phyloP scores from a whole-genome alignment of 2,329 filamentous ascomycete species.

The Didymella pinodella region DNA sequence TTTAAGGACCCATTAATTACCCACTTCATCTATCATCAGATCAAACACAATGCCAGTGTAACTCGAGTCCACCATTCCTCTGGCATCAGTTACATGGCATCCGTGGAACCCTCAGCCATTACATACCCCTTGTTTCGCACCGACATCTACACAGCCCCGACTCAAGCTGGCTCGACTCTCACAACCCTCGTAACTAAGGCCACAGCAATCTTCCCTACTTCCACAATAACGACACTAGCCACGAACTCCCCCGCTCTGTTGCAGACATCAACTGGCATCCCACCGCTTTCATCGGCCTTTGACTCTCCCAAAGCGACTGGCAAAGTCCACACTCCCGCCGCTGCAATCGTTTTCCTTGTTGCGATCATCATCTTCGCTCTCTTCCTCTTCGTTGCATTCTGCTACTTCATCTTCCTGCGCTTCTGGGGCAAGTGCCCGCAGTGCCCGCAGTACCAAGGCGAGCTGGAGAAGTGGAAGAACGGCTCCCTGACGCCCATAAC shows the following conservation, averaged over 20 bases:
- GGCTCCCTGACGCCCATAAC: not conserved
- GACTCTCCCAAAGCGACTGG: not conserved
- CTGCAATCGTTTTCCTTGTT: not conserved
- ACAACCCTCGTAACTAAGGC: not conserved
- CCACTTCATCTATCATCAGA: not conserved
- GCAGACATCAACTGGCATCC: not conserved
- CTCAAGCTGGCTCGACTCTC: not conserved
- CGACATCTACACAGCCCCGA: not conserved
- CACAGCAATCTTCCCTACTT: not conserved
- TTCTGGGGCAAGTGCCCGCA: not conserved
- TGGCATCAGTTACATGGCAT: not conserved
- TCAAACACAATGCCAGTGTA: not conserved
- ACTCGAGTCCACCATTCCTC: not conserved
- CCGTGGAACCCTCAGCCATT: not conserved
- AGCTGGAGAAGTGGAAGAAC: slow-evolving; percentile 7
- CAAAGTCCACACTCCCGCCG: not conserved
- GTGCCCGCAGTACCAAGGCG: not conserved
- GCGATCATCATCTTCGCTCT: slow-evolving; percentile 1
- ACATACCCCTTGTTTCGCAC: not conserved
- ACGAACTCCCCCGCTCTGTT: not conserved
- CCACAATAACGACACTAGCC: not conserved
- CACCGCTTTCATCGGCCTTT: not conserved
- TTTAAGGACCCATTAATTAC: not conserved
- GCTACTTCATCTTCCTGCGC: slow-evolving; percentile 9
- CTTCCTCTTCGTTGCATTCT: not conserved